phyloP scores from a whole-genome alignment of 371 early-diverging fungal species.

The Rhizomucor pusillus region DNA sequence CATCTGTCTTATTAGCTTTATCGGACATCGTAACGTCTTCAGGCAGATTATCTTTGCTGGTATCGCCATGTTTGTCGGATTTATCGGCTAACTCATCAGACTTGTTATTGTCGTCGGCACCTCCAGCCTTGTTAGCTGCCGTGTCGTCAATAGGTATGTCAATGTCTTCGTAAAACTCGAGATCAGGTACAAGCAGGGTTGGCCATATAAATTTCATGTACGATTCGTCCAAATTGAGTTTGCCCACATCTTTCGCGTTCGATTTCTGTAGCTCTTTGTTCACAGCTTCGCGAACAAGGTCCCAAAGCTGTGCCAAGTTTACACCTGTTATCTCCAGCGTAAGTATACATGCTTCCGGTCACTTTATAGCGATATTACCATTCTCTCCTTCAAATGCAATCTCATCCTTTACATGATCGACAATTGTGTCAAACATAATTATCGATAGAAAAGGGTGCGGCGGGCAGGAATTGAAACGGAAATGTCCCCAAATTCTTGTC shows the following conservation, averaged over 20 bases:
- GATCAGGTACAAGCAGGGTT: constrained; percentile 12
- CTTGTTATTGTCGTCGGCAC: too few relatives aligned
- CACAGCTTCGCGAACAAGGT: constrained; percentile 1
- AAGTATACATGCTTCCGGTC: background rate
- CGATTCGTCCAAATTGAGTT: constrained; percentile 21
- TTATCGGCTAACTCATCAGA: too few relatives aligned
- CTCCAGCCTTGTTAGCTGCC: background rate
- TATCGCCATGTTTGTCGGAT: too few relatives aligned
- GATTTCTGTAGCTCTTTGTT: background rate
- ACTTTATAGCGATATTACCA: background rate
- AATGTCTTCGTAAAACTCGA: constrained; percentile 16
- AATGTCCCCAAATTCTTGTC: too few relatives aligned
- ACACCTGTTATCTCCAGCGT: constrained; percentile 2
- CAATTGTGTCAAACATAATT: constrained; percentile 13
- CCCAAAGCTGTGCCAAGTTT: constrained; percentile 3
- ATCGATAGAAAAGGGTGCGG: background rate
- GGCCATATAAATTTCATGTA: constrained; percentile 36
- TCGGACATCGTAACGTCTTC: too few relatives aligned
- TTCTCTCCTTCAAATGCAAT: constrained; percentile 15
- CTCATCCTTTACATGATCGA: constrained; percentile 5
- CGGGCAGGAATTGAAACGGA: too few relatives aligned
- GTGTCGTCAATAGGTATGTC: background rate
- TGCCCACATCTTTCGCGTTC: background rate
- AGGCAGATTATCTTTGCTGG: too few relatives aligned
- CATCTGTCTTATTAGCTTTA: background rate